Conservation (phyloP, 306 rosid genomes). For the Lablab purpureus region DNA sequence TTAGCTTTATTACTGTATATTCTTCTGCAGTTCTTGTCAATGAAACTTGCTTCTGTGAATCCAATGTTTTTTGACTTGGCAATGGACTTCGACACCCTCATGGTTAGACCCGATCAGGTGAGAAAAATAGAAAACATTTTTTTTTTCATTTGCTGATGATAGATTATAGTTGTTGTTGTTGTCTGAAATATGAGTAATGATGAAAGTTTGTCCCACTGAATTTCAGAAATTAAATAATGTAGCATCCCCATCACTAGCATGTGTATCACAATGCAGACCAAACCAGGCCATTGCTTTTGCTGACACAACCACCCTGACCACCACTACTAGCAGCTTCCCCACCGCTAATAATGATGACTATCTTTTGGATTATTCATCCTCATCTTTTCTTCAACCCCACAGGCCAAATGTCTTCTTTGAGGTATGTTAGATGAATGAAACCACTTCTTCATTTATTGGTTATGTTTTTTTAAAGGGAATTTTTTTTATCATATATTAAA, state of each 20-base stretch:
- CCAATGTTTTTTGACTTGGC: constrained; percentile 72
- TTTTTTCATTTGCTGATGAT: constrained; percentile 16
- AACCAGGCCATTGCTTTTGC: constrained; percentile 56
- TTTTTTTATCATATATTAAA: no score
- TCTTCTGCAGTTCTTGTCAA: constrained; percentile 79
- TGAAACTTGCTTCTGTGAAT: constrained; percentile 86
- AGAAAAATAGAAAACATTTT: neutral
- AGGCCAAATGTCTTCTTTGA: constrained; percentile 57
- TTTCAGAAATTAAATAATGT: constrained; percentile 57
- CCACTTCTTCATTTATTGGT: neutral
- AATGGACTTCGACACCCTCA: constrained; percentile 64
- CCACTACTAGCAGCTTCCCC: constrained; percentile 41
- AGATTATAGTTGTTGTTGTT: neutral
- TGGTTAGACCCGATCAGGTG: constrained; percentile 74
- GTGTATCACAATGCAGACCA: constrained; percentile 58
- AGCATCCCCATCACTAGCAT: constrained; percentile 54
- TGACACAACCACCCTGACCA: constrained; percentile 48
- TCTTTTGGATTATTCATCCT: constrained; percentile 54
- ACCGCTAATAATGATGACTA: constrained; percentile 50
- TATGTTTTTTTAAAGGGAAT: neutral
- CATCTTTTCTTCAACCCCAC: constrained; percentile 58
- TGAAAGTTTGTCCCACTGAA: constrained; percentile 17
- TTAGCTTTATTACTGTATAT: neutral
- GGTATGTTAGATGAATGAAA: constrained; percentile 43
- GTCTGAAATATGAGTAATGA: constrained; percentile 28